These are phyloP conservation scores for Eutrema heterophyllum DNA, from an alignment of 345 rosid genomes.

Conservation along the genomic window DNA sequence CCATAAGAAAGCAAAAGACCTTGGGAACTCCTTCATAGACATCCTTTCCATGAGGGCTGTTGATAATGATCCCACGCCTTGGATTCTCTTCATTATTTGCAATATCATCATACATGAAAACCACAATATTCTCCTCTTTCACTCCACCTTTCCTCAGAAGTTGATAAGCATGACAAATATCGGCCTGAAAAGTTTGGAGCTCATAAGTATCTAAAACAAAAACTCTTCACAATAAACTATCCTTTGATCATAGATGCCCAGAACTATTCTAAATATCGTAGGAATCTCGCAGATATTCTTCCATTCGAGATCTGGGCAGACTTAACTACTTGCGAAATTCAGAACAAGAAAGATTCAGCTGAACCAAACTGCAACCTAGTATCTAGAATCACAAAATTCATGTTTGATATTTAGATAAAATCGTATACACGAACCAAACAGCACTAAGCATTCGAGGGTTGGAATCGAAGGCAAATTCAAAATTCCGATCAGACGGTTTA, in stretches of 20 bases:
- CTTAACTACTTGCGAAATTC: neutral
- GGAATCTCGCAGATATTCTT: neutral
- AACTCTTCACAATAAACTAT: neutral
- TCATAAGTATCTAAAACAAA: neutral
- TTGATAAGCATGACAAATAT: slow-evolving; percentile 95
- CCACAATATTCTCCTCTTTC: slow-evolving; percentile 88
- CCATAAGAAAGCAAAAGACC: slow-evolving; percentile 38
- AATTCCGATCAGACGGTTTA: neutral
- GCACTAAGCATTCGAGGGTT: neutral
- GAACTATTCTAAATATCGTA: neutral
- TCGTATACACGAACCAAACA: neutral
- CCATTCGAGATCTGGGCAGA: neutral
- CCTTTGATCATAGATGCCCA: neutral
- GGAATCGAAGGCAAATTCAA: neutral
- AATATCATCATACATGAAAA: slow-evolving; percentile 96
- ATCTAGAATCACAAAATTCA: neutral
- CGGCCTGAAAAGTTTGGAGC: slow-evolving; percentile 49
- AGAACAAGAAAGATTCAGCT: neutral
- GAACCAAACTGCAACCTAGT: neutral
- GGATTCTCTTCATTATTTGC: slow-evolving; percentile 74
- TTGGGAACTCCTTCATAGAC: slow-evolving; percentile 90
- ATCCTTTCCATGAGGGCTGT: slow-evolving; percentile 73
- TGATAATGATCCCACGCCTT: slow-evolving; percentile 73
- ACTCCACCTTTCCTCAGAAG: slow-evolving; percentile 82
- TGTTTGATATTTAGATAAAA: neutral